Conservation (phyloP, 2,329 filamentous ascomycete genomes). For the Claviceps fusiformis region DNA sequence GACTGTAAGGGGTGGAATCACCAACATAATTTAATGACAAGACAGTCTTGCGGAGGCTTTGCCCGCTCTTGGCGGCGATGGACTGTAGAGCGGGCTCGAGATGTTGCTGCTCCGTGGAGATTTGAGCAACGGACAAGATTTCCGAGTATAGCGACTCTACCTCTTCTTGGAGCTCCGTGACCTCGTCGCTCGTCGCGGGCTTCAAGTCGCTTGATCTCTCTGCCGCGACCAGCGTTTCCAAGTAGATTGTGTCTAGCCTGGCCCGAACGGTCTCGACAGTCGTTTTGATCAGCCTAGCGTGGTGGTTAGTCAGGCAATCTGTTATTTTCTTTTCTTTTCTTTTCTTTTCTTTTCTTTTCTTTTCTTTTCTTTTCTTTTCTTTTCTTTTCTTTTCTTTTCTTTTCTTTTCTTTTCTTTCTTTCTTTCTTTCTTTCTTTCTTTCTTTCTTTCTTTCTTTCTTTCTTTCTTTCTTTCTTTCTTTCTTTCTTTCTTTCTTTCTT, state of each 20-base stretch:
- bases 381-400: too few species aligned
- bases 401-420: not conserved
- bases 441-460: fast-evolving
- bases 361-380: too few species aligned
- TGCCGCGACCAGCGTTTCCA: conserved; percentile 28
- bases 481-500: too few species aligned
- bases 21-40: conserved; percentile 37
- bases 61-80: conserved; percentile 28
- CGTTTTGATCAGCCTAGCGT: conserved; percentile 37
- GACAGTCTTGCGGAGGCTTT: conserved; percentile 29
- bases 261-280: conserved; percentile 42
- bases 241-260: conserved; percentile 40
- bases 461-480: too few species aligned
- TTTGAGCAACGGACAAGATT: conserved; percentile 55
- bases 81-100: conserved; percentile 44
- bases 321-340: not conserved
- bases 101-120: conserved; percentile 56
- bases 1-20: not conserved
- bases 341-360: not conserved
- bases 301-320: too few species aligned
- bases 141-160: conserved; percentile 57
- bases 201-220: conserved; percentile 15
- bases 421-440: too few species aligned
- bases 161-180: conserved; percentile 44
- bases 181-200: conserved; percentile 24